Percentiles rank a stretch among this genome's conserved stretches.
phyloP scores from a whole-genome alignment of 2,329 filamentous ascomycete species.

The Aspergillus floridensis region DNA sequence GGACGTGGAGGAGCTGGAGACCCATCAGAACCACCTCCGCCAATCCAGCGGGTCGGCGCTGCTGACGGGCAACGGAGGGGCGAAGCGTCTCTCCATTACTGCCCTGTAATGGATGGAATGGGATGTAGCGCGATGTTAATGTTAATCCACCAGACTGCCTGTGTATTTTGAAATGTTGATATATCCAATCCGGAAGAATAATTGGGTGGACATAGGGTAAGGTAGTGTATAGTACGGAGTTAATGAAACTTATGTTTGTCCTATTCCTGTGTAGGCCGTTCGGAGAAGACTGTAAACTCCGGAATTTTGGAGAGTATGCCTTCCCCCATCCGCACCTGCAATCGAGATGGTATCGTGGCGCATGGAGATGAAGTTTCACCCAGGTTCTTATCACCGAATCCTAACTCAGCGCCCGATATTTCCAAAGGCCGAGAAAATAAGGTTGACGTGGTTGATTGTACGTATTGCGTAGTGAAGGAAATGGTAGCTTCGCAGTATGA shows the following conservation, averaged over 20 bases:
- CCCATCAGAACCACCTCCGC: conserved; percentile 32
- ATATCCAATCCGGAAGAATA: not conserved
- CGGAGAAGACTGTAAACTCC: too few species aligned
- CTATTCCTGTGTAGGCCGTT: too few species aligned
- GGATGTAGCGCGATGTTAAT: not conserved
- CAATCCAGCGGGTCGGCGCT: conserved; percentile 29
- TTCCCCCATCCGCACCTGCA: too few species aligned
- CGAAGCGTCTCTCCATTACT: conserved; percentile 23
- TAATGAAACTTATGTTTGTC: not conserved
- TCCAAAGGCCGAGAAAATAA: too few species aligned
- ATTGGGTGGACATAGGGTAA: not conserved
- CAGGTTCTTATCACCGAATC: too few species aligned
- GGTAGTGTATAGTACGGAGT: not conserved
- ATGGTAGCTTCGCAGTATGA: too few species aligned
- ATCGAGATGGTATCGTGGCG: too few species aligned
- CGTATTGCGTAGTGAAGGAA: too few species aligned
- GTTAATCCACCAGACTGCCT: not conserved
- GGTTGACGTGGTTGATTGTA: too few species aligned
- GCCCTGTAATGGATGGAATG: conserved; percentile 16
- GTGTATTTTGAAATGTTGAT: not conserved
- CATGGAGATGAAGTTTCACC: too few species aligned
- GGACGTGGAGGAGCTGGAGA: conserved; percentile 29
- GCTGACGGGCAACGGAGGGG: conserved; percentile 26
- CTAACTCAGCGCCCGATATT: too few species aligned
- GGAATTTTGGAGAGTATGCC: too few species aligned